Evolutionary conservation across 2,329 filamentous ascomycete species (phyloP).

Genomic region (Leptoxyphium fumago): DNA sequence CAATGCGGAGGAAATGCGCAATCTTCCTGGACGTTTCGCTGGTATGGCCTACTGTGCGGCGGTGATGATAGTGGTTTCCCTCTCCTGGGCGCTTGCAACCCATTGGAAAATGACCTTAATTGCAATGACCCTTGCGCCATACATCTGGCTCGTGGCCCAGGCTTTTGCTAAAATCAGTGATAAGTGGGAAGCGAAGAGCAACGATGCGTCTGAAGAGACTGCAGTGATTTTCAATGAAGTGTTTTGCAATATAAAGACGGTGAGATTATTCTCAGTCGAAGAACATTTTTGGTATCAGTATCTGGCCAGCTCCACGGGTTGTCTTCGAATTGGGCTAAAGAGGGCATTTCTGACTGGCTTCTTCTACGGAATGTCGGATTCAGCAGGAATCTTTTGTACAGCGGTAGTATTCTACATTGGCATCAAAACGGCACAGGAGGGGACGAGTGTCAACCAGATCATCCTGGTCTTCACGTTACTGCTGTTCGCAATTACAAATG

Average conservation of each 20-base stretch:
- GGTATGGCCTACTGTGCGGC: conserved; percentile 52
- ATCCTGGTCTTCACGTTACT: conserved; percentile 68
- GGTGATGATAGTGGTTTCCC: conserved; percentile 52
- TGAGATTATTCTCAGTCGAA: conserved; percentile 63
- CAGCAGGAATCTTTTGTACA: conserved; percentile 54
- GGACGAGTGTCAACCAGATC: conserved; percentile 41
- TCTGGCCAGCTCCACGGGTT: conserved; percentile 31
- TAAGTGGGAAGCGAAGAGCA: conserved; percentile 57
- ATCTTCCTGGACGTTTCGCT: conserved; percentile 63
- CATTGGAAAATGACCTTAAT: conserved; percentile 75
- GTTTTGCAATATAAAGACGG: conserved; percentile 63
- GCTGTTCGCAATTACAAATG: conserved; percentile 66
- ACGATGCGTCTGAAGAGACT: conserved; percentile 45
- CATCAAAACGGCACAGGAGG: conserved; percentile 43
- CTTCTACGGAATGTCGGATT: conserved; percentile 66
- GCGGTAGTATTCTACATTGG: conserved; percentile 79
- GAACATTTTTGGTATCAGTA: conserved; percentile 54
- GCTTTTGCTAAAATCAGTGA: conserved; percentile 50
- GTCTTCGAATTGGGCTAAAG: conserved; percentile 47
- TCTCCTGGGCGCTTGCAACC: conserved; percentile 58
- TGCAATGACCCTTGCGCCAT: conserved; percentile 51
- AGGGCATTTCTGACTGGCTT: conserved; percentile 53
- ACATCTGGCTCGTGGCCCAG: conserved; percentile 51
- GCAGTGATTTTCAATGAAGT: conserved; percentile 57
- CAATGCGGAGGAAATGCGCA: conserved; percentile 76